Evolutionary conservation across 2,329 filamentous ascomycete genomes (phyloP), one percentile per base, ranked within the genome.

Genomic region (Fusarium chlamydosporum): DNA sequence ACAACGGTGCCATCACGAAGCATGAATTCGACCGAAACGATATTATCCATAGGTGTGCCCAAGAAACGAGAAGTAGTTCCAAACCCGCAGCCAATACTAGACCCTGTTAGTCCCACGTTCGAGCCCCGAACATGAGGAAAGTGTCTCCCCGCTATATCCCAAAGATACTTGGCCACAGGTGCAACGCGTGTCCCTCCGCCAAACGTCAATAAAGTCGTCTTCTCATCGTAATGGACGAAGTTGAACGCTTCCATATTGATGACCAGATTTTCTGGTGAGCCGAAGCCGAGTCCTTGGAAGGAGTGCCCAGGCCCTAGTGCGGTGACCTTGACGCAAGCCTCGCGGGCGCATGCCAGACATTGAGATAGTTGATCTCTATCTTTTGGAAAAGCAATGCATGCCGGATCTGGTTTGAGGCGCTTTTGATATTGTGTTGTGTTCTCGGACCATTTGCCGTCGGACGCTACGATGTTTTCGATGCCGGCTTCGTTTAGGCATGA

Each of bases 241-340:
- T 71, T 43, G 38, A 72, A 71, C 2, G 68, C 60, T 11, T 31
- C 52, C 66, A 72, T 71, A 38, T 54, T 72, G 23, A 72, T 61
- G 20, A 71, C 62, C 4, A 72, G 18, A 56, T 71, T 72, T 2
- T 62, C 68, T 2, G 57, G 42, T 16, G 47, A 63, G 9, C 68
- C 68, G n/a, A 61, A 63, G 27, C 65, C 68, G 15, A 63, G 56
- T 3, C 58, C 62, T 29, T 70, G 65, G 60, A 72, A 71, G 0
- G 70, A 71, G 41, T 72, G 68, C 0, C 53, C 70, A n/a, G 68
- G 50, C 1, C 70, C 68, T 11, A 70, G 58, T 26, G 68, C 65
- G 13, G 42, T 56, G 4, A 53, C 70, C 38, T 69, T 67, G 12
- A 70, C 70, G 1, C 45, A 61, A 10, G 53, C 52, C 11, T 70